phyloP scores from a whole-genome alignment of 371 early-diverging fungal genomes.

The Nosema granulosis region DNA sequence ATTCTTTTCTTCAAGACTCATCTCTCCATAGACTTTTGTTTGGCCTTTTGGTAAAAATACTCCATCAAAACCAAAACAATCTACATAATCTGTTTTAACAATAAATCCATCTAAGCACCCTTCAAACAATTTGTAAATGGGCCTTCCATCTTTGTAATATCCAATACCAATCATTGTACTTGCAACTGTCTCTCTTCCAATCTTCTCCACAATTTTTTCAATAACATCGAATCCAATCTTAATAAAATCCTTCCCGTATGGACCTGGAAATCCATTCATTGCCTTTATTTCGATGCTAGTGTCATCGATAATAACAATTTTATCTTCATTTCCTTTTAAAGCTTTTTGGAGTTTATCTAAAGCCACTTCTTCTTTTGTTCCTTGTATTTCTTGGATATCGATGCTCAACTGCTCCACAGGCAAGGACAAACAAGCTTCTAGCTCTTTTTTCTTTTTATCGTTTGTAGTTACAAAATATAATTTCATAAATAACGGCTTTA shows the following conservation, averaged over 20 bases:
- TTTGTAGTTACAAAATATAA: constrained; percentile 34
- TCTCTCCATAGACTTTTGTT: constrained; percentile 18
- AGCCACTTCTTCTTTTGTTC: constrained; percentile 38
- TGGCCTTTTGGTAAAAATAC: constrained; percentile 17
- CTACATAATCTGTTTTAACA: background rate
- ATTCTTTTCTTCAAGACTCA: constrained; percentile 33
- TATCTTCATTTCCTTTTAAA: constrained; percentile 1
- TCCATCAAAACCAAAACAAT: constrained; percentile 18
- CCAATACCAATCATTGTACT: constrained; percentile 25
- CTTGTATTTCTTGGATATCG: constrained; percentile 53
- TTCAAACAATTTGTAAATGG: constrained; percentile 6
- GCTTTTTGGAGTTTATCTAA: constrained; percentile 33
- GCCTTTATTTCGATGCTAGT: constrained; percentile 34
- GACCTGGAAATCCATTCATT: constrained; percentile 55
- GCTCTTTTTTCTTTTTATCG: constrained; percentile 15
- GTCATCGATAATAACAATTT: constrained; percentile 45
- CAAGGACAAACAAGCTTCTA: background rate
- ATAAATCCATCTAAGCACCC: constrained; percentile 38
- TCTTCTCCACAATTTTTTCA: constrained; percentile 34
- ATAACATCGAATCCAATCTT: constrained; percentile 38
- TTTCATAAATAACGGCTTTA: too few species aligned
- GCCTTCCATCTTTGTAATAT: constrained; percentile 5
- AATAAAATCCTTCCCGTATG: constrained; percentile 53
- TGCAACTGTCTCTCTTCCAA: constrained; percentile 24
- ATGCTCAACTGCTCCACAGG: constrained; percentile 9